Base-by-base conservation (phyloP, 352 stramenopile genomes). In the Pythium insidiosum region DNA sequence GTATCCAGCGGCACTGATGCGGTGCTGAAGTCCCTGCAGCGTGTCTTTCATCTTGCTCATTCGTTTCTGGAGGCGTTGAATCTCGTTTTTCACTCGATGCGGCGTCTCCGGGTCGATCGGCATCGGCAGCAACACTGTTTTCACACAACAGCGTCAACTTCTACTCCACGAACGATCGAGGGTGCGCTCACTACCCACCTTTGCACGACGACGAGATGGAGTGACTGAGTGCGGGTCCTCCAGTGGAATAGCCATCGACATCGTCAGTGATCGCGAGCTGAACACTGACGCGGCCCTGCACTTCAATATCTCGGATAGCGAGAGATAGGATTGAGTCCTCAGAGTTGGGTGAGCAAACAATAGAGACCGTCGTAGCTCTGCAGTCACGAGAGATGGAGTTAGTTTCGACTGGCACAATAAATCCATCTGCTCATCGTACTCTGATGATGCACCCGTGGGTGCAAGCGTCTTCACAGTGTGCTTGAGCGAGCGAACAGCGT, bases 401-500 rank as follows among this genome's bases (percentile, higher is more conserved):
- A n/a, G n/a, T n/a, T n/a, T n/a, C n/a, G n/a, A n/a, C n/a, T n/a
- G n/a, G n/a, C n/a, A n/a, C n/a, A n/a, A n/a, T n/a, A n/a, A n/a
- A n/a, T n/a, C n/a, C n/a, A n/a, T n/a, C n/a, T n/a, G n/a, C n/a
- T n/a, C n/a, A n/a, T n/a, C n/a, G n/a, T n/a, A n/a, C n/a, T n/a
- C n/a, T 39, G 34, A 39, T 39, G 20, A 45, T 15, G 15, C 7
- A 7, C 6, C 63, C 21, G 60, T 79, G 2, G 77, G 74, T 12
- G 78, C 69, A 19, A 90, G 58, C 1, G 70, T 72, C 46, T 86
- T 90, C 38, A 87, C 59, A 0, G 73, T 87, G 53, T 88, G 80
- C 10, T 73, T 68, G 12, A 99, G 70, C 5, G 95, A 98, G 13
- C 96, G 79, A 37, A 95, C 97, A 16, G 84, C 88, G 56, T 97